Evolutionary conservation across 805 yeast species (phyloP), one percentile per base, ranked within the genome.

Genomic region (Teunomyces cretensis): DNA sequence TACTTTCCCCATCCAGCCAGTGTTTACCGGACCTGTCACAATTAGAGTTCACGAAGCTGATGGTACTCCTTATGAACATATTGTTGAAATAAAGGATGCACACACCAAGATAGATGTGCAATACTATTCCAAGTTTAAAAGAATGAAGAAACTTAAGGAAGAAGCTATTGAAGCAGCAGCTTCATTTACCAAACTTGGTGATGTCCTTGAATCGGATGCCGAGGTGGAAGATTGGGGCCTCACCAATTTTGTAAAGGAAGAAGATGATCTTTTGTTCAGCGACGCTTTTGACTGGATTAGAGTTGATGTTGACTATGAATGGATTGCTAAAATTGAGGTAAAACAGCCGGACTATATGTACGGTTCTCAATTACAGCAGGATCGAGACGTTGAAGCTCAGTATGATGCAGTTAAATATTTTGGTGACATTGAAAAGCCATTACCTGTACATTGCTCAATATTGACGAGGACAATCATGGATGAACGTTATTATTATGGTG

Each of bases 201-300:
- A 88, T 58, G 84, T 88, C 1, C 68, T 92, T 15, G 79, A 78
- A 45, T 57, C 80, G 1, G 76, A 79, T 1, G 61, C 68, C 6
- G 96, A 91, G 6, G 68, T 84, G 41, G 67, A 65, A 9, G 76
- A 78, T 28, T 92, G 98, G 98, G 73, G 75, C 12, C 70, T 89
- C 9, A 73, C 78, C 1, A 96, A 88, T 35, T 82, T 88, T 79
- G 70, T 78, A 11, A 76, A 76, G 39, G 84, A 83, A 26, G 90
- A 84, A 41, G 91, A 83, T 47, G 90, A 84, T 33, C 69, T 70
- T 33, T 74, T 80, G 70, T 74, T 79, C 16, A 82, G 80, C 55
- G 97, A 92, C 56, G 97, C 97, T 0, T 94, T 90, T 65, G 99
- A 94, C 57, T 94, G 99, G 99, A 76, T 94, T 31, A 75, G 99